A percentile compares a stretch with the other conserved stretches of the same genome.
Conservation (phyloP, 805 yeast genomes). For the Lachancea dasiensis region DNA sequence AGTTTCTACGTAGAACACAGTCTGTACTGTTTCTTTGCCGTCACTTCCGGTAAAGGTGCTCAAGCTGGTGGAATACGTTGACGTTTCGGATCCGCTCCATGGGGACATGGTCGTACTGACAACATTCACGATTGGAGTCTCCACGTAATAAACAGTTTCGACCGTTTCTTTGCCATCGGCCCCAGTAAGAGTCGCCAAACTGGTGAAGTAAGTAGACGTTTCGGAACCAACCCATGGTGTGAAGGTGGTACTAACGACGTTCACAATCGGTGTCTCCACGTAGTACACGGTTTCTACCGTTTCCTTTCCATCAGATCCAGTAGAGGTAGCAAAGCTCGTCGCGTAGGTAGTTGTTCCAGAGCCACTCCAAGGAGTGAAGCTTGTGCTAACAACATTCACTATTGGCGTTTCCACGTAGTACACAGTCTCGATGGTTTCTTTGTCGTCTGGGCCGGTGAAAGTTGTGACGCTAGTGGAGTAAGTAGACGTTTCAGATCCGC, state of each 20-base stretch:
- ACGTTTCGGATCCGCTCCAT: slow-evolving; percentile 5
- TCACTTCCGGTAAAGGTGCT: slow-evolving; percentile 11
- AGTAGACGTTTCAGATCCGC: slow-evolving; percentile 7
- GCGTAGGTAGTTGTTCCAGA: slow-evolving; percentile 7
- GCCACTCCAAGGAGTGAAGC: slow-evolving; percentile 1
- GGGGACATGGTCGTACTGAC: neutral
- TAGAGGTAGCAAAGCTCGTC: slow-evolving; percentile 6
- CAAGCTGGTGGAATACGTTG: slow-evolving; percentile 10
- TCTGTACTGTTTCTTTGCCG: slow-evolving; percentile 3
- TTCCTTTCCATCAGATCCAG: slow-evolving; percentile 3
- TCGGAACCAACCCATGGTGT: neutral
- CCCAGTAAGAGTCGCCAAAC: slow-evolving; percentile 9
- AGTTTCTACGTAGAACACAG: neutral
- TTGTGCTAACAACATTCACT: slow-evolving; percentile 4
- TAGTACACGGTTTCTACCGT: slow-evolving; percentile 10
- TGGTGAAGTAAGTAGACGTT: slow-evolving; percentile 3
- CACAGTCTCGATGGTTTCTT: slow-evolving; percentile 10
- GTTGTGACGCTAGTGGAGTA: slow-evolving; percentile 12
- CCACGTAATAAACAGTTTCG: slow-evolving; percentile 12
- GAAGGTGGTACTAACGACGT: neutral
- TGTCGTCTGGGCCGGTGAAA: slow-evolving; percentile 12
- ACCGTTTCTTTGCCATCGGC: slow-evolving; percentile 7
- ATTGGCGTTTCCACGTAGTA: slow-evolving; percentile 16
- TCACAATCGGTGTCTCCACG: slow-evolving; percentile 8
- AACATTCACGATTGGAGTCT: slow-evolving; percentile 9